Conservation (phyloP, 164 flowering plant species). For the Pachysandra terminalis region DNA sequence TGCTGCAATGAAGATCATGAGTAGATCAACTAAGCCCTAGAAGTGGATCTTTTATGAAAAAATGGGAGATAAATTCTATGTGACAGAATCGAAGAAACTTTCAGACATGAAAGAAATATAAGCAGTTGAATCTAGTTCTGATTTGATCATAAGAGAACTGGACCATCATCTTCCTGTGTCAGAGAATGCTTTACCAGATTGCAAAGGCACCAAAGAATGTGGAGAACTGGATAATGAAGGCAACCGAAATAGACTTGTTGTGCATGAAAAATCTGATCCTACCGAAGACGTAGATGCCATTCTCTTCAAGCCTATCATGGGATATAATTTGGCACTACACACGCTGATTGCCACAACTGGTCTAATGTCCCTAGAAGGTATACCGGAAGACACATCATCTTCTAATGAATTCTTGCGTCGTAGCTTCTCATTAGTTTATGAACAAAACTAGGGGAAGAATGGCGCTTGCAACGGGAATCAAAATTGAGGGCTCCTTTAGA, state of each 20-base stretch:
- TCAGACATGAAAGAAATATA: too few species aligned
- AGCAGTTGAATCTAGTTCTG: background rate
- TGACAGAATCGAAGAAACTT: constrained; percentile 19
- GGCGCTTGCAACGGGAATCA: too few species aligned
- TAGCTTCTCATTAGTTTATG: constrained; percentile 29
- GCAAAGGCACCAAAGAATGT: constrained; percentile 6
- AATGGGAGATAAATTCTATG: constrained; percentile 23
- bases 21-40: too few species aligned
- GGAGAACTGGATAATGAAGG: constrained; percentile 4
- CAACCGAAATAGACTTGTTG: too few species aligned
- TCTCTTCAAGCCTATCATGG: too few species aligned
- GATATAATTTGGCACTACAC: constrained; percentile 55
- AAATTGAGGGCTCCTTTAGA: constrained; percentile 28
- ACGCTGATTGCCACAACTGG: constrained; percentile 6
- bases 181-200: too few species aligned
- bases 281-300: too few species aligned
- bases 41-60: too few species aligned
- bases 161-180: too few species aligned
- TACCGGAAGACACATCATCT: constrained; percentile 13
- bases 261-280: too few species aligned
- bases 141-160: background rate
- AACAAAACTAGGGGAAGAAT: constrained; percentile 32
- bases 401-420: constrained; percentile 50
- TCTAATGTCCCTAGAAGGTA: constrained; percentile 10
- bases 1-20: too few species aligned